Evolutionary conservation across 2,329 filamentous ascomycete genomes (phyloP), one percentile per base, ranked within the genome.

Genomic region (Penicillium freii): DNA sequence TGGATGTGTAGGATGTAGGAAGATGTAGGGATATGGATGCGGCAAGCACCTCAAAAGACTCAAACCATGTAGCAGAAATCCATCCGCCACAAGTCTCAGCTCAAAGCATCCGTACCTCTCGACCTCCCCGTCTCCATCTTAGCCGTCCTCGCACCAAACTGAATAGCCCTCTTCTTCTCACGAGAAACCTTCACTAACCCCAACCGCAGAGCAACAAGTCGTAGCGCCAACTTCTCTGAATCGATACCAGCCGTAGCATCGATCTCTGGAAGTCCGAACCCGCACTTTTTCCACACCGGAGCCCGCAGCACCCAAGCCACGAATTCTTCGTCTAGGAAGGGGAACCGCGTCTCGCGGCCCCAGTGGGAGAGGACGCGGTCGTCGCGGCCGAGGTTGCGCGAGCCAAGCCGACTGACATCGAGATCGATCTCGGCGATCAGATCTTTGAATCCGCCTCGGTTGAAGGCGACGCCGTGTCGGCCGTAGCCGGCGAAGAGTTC

Each of bases 401-500:
- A 91, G 1, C 93, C 92, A 1, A 99, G 84, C 25, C 95, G 85
- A 47, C 84, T 81, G 38, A 97, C 88, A 60, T 99, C 94, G 3
- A 97, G 81, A 58, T 89, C 85, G 5, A 99, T 83, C 74, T 99
- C 93, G 1, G 90, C 84, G 5, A 92, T 77, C 1, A 99, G 82
- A 0, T 88, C 90, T 0, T 76, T 59, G 64, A 91, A 91, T 0
- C 91, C 89, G 19, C 78, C 76, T 8, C 88, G 84, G 7, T 81
- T 78, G 70, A 89, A 97, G 0, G 92, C 91, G 4, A 86, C 85
- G 2, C 85, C 84, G 68, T 99, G 94, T 8, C 95, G 86, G 10
- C 86, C 87, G 71, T 99, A 99, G 8, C 94, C 94, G 17, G 90
- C 94, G 71, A 99, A 97, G 1, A 99, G 84, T 75, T 99, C 94